Conservation (phyloP, 1,139 yeast species). For the Zhuliangozyma parablackwelliae region DNA sequence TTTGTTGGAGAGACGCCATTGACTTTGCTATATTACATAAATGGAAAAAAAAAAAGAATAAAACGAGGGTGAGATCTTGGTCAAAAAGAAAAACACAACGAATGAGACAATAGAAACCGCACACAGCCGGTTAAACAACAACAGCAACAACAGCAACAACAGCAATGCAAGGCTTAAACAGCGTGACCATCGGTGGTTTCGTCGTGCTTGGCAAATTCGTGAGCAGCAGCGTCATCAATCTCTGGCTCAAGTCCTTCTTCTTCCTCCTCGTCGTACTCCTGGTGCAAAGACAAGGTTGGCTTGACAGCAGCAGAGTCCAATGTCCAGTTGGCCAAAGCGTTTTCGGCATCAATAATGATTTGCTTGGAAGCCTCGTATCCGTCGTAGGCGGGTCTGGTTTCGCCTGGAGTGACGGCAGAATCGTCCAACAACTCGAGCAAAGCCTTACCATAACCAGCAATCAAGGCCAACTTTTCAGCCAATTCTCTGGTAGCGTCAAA, state of each 20-base stretch:
- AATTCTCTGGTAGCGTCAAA: constrained; percentile 95
- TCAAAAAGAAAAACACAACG: neutral
- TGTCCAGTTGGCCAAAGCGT: constrained; percentile 94
- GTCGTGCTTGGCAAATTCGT: constrained; percentile 40
- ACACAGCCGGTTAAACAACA: too few species aligned
- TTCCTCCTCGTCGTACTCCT: constrained; percentile 64
- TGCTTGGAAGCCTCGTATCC: constrained; percentile 98
- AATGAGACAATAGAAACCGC: neutral
- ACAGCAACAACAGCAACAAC: too few species aligned
- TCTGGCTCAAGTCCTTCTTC: constrained; percentile 23
- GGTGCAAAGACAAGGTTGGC: constrained; percentile 88
- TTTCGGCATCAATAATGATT: constrained; percentile 95
- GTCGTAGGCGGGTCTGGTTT: constrained; percentile 96
- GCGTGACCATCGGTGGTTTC: constrained; percentile 11
- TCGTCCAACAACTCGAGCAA: constrained; percentile 92
- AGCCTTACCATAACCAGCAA: constrained; percentile 99
- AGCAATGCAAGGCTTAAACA: neutral
- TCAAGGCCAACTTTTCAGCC: constrained; percentile 92
- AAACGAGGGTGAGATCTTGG: neutral
- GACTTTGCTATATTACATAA: too few species aligned
- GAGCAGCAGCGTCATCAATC: constrained; percentile 46
- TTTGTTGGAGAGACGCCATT: too few species aligned
- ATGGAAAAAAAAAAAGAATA: neutral
- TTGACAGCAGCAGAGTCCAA: constrained; percentile 91
- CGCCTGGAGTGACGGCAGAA: constrained; percentile 98